Percentiles rank a stretch among this genome's conserved stretches.
These are phyloP conservation scores for Colletotrichum paranaense DNA, from an alignment of 2,329 filamentous ascomycete species.

Conservation along the genomic window DNA sequence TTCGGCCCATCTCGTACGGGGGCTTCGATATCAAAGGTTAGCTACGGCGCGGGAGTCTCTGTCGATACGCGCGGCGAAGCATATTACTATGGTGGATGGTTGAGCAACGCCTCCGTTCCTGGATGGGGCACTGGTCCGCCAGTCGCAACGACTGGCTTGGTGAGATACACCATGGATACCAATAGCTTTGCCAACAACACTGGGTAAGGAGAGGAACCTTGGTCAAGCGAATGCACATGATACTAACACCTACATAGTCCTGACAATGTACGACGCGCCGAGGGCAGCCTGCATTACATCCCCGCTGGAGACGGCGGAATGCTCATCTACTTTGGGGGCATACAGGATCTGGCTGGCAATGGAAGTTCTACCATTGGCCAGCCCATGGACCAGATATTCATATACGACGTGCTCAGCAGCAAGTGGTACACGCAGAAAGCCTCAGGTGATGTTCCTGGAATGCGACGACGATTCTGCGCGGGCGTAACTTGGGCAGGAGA, in stretches of 20 bases:
- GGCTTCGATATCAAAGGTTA: slow-evolving; percentile 55
- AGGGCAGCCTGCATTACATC: slow-evolving; percentile 70
- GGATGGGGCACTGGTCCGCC: slow-evolving; percentile 60
- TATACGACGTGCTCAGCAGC: slow-evolving; percentile 70
- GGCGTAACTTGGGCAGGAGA: slow-evolving; percentile 70
- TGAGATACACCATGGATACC: slow-evolving; percentile 66
- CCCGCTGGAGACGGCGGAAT: slow-evolving; percentile 70
- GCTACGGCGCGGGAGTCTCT: slow-evolving; percentile 68
- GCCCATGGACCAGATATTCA: slow-evolving; percentile 62
- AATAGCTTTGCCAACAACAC: slow-evolving; percentile 64
- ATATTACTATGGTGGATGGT: slow-evolving; percentile 73
- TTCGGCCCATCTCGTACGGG: slow-evolving; percentile 50
- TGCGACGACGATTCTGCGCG: slow-evolving; percentile 70
- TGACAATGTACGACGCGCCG: slow-evolving; percentile 64
- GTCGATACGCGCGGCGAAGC: slow-evolving; percentile 65
- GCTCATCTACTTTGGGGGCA: slow-evolving; percentile 71
- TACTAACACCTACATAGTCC: slow-evolving; percentile 41
- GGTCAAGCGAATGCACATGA: neutral
- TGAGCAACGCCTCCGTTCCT: slow-evolving; percentile 63
- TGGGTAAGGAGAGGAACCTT: slow-evolving; percentile 43
- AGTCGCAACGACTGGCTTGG: slow-evolving; percentile 61
- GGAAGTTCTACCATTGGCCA: slow-evolving; percentile 56
- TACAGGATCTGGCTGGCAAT: slow-evolving; percentile 59
- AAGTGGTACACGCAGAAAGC: slow-evolving; percentile 72
- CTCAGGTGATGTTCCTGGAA: slow-evolving; percentile 61